Conservation (phyloP, 495 filamentous ascomycete species). For the Penicillium coffeae region DNA sequence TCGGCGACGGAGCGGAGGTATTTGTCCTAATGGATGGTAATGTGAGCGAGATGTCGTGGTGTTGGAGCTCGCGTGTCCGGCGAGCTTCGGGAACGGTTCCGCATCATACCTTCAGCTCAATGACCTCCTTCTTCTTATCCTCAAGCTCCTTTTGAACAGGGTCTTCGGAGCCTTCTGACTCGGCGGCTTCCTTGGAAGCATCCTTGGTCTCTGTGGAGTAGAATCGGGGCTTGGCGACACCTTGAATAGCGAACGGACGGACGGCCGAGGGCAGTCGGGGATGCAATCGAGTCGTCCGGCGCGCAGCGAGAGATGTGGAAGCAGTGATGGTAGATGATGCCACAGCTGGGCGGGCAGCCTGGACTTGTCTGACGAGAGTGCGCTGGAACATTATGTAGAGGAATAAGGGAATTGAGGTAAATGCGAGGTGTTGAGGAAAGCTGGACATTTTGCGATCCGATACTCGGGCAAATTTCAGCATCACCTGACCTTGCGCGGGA, state of each 20-base stretch:
- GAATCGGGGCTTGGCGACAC: conserved; percentile 25
- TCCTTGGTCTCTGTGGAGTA: conserved; percentile 43
- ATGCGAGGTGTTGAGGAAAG: conserved; percentile 5
- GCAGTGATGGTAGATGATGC: conserved; percentile 29
- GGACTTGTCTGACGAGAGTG: conserved; percentile 41
- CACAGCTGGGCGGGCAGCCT: conserved; percentile 38
- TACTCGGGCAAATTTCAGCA: conserved; percentile 25
- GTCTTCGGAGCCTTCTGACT: conserved; percentile 46
- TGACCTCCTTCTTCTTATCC: conserved; percentile 74
- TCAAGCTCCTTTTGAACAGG: conserved; percentile 64
- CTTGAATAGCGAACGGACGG: conserved; percentile 29
- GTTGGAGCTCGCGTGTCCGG: too few species aligned
- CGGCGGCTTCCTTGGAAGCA: conserved; percentile 24
- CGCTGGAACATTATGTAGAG: conserved; percentile 43
- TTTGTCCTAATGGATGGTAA: conserved; percentile 64
- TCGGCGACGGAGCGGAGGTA: conserved; percentile 91
- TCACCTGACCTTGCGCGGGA: conserved; percentile 24
- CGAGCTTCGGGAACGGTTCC: not conserved
- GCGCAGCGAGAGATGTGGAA: conserved; percentile 31
- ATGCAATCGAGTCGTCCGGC: conserved; percentile 38
- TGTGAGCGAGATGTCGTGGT: not conserved
- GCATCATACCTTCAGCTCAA: conserved; percentile 75
- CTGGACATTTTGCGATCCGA: conserved; percentile 6
- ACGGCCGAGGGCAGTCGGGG: conserved; percentile 25
- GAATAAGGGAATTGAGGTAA: conserved; percentile 4